Conservation (phyloP, 257 asterid species). For the Gynochthodes officinalis region DNA sequence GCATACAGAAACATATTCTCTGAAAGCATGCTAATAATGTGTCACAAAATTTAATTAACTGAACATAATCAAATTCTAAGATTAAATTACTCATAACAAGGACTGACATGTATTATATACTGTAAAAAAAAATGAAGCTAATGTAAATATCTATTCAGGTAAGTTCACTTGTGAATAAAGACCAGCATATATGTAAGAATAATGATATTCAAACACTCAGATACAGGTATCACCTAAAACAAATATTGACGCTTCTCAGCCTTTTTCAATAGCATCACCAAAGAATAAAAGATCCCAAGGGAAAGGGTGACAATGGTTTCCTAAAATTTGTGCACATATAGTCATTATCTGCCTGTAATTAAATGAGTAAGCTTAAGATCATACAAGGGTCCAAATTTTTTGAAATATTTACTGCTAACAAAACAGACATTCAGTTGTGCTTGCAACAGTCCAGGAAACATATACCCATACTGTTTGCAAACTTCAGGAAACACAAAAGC, state of each 20-base stretch:
- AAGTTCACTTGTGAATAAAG: neutral
- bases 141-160: neutral
- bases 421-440: neutral
- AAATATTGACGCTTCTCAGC: neutral
- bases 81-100: neutral
- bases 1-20: neutral
- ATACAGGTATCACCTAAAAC: neutral
- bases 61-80: neutral
- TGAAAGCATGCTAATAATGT: neutral
- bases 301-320: neutral
- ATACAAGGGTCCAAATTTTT: neutral
- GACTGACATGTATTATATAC: neutral
- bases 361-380: neutral
- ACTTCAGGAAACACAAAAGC: neutral
- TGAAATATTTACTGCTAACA: neutral
- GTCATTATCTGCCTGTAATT: neutral
- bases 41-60: neutral
- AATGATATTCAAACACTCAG: neutral
- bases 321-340: neutral
- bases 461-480: neutral
- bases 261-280: neutral
- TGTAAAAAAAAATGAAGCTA: neutral
- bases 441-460: neutral
- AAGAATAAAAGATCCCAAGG: neutral
- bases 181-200: neutral